Conservation (phyloP, 176 grass and related monocot species). For the Oryza australiensis region DNA sequence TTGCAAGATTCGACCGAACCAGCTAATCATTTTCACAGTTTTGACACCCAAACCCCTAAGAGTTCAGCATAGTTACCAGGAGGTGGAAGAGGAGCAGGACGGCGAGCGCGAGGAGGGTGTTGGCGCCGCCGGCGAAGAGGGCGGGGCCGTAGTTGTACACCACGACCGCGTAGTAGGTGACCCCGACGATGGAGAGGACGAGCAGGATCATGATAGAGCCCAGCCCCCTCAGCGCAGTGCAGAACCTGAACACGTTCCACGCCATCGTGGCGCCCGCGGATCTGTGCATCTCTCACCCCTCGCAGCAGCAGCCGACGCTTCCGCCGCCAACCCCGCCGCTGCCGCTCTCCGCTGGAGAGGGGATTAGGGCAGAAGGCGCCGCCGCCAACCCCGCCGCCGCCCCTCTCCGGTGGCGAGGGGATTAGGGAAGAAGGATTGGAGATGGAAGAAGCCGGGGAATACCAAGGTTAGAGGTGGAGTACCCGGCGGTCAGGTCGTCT, state of each 20-base stretch:
- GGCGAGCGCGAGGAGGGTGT: conserved; percentile 47
- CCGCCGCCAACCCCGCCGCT: neutral
- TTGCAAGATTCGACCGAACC: neutral
- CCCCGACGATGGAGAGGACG: conserved; percentile 77
- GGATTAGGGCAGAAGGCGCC: neutral
- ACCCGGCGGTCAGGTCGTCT: neutral
- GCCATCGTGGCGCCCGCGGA: conserved; percentile 81
- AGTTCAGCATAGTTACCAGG: conserved; percentile 49
- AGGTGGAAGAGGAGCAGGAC: conserved; percentile 82
- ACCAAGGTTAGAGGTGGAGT: neutral
- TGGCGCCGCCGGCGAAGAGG: conserved; percentile 43
- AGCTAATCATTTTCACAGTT: neutral
- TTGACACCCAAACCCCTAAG: neutral
- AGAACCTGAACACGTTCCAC: conserved; percentile 97
- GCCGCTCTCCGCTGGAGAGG: neutral
- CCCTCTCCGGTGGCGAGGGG: neutral
- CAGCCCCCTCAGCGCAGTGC: conserved; percentile 82
- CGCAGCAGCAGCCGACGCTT: neutral
- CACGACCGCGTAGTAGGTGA: conserved; percentile 93
- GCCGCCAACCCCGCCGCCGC: neutral
- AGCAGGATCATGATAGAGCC: conserved; percentile 96
- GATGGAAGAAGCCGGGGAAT: neutral
- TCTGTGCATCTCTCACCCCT: conserved; percentile 61
- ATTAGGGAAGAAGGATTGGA: neutral
- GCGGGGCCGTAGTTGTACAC: conserved; percentile 80